These are phyloP conservation scores for Debaryomycetaceae sp. DNA, from an alignment of 1,139 yeast species.

Conservation along the genomic window DNA sequence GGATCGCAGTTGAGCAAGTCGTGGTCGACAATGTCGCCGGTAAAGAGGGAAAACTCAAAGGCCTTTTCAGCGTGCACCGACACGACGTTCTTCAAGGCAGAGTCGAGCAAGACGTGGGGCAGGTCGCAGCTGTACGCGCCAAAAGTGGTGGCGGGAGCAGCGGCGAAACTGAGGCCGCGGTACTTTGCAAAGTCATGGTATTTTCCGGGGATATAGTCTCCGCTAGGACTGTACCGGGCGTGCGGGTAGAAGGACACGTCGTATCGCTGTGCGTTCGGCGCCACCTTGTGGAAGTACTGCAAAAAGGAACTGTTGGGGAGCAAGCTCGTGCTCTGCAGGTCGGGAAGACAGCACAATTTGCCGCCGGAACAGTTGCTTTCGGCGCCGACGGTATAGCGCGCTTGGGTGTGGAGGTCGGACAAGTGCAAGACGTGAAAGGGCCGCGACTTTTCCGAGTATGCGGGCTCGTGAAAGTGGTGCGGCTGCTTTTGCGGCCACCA, in stretches of 20 bases:
- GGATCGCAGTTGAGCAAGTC: constrained; percentile 36
- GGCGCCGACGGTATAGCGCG: constrained; percentile 44
- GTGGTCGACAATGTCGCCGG: constrained; percentile 64
- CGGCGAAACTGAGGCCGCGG: constrained; percentile 30
- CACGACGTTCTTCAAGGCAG: constrained; percentile 38
- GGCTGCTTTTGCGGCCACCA: constrained; percentile 24
- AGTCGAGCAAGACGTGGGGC: constrained; percentile 49
- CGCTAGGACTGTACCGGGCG: constrained; percentile 26
- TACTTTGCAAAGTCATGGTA: constrained; percentile 25
- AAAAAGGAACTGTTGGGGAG: constrained; percentile 17
- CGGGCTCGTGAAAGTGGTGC: constrained; percentile 15
- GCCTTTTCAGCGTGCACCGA: constrained; percentile 15
- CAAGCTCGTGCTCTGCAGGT: constrained; percentile 20
- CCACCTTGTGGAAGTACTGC: constrained; percentile 10
- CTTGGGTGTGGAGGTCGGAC: constrained; percentile 53
- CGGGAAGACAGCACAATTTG: constrained; percentile 38
- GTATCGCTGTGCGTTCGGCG: constrained; percentile 9
- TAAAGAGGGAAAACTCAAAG: constrained; percentile 53
- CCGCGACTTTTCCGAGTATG: constrained; percentile 9
- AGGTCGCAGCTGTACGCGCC: constrained; percentile 58
- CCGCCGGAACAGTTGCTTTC: constrained; percentile 49
- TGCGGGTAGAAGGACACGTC: constrained; percentile 23
- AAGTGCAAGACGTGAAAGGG: constrained; percentile 53
- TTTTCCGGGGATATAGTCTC: constrained; percentile 28
- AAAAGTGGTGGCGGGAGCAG: constrained; percentile 46